A percentile compares a stretch with the other conserved stretches of the same genome.
Evolutionary conservation across 2,329 filamentous ascomycete genomes (phyloP).

Genomic region (Pseudocercospora fuligena): DNA sequence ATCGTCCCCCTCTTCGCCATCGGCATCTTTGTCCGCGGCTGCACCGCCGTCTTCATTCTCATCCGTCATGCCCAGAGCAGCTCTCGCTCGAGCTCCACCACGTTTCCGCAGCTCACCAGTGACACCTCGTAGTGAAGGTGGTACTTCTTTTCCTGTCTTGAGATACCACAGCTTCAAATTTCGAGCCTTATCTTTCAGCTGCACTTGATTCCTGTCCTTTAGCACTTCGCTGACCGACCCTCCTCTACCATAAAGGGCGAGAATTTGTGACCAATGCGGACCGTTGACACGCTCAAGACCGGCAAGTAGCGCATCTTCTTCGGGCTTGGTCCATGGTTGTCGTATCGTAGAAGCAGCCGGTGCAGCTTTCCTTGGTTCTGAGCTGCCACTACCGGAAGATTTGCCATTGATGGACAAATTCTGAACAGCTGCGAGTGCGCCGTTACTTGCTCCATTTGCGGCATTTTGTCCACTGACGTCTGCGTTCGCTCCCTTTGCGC

Average conservation of each 20-base stretch:
- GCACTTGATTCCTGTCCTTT: slow-evolving; percentile 87
- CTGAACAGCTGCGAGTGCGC: slow-evolving; percentile 11
- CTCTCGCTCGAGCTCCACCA: slow-evolving; percentile 42
- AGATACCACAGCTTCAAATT: slow-evolving; percentile 91
- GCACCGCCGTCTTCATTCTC: slow-evolving; percentile 17
- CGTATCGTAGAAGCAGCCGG: slow-evolving; percentile 45
- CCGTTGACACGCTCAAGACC: slow-evolving; percentile 88
- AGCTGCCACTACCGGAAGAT: slow-evolving; percentile 6
- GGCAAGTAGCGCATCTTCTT: slow-evolving; percentile 88
- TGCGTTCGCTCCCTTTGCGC: slow-evolving; percentile 15
- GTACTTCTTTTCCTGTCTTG: slow-evolving; percentile 89
- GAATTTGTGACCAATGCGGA: slow-evolving; percentile 90
- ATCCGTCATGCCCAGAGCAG: slow-evolving; percentile 36
- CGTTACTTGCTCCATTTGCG: slow-evolving; percentile 1
- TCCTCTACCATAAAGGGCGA: slow-evolving; percentile 79
- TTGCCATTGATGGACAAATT: slow-evolving; percentile 13
- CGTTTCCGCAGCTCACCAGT: slow-evolving; percentile 85
- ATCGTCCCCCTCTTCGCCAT: slow-evolving; percentile 17
- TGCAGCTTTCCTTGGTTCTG: slow-evolving; percentile 25
- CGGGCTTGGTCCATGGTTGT: slow-evolving; percentile 84
- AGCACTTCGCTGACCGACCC: slow-evolving; percentile 81
- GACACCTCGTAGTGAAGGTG: slow-evolving; percentile 83
- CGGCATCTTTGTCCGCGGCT: slow-evolving; percentile 15
- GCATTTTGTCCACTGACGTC: slow-evolving; percentile 12
- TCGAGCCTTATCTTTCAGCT: slow-evolving; percentile 88